Evolutionary conservation across 2,329 filamentous ascomycete genomes (phyloP), one percentile per base, ranked within the genome.

Genomic region (Fusarium hainanense): DNA sequence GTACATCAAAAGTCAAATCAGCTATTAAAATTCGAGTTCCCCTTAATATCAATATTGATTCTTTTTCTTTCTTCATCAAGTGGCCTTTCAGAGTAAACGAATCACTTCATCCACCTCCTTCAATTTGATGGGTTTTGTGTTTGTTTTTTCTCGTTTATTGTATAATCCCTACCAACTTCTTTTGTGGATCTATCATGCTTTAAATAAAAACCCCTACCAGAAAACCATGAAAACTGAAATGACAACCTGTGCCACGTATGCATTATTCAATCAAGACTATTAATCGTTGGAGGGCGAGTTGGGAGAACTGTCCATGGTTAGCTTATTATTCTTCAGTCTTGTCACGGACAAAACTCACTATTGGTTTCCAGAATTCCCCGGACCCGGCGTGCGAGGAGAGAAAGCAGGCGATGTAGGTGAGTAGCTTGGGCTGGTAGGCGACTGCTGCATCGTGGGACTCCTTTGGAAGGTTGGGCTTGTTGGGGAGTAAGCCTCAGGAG

Each of bases 351-450:
- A 25, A 7, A 76, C 79, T 75, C 61, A 81, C 79, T 81, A 81
- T 77, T 82, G 79, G 73, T 82, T 82, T 75, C 81, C 81, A 74
- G 80, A 80, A 32, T 78, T 76, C 66, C 79, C 80, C 63, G 81
- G 81, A 66, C 82, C 82, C 74, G 82, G 82, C 18, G 82, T 84
- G 67, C 80, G 77, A 65, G 82, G 82, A 74, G 82, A 83, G 76
- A 82, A 83, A 43, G 81, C 80, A 57, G 82, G 82, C 16, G 79
- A 81, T 9, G 88, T 88, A 43, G 93, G 89, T 47, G 92, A 94
- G 80, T 92, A 92, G 76, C 87, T 87, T 71, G 92, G 87, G 78
- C 92, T 92, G 21, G 88, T 90, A 23, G 90, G 89, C 37, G 88
- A 90, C 73, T 83, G 81, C 71, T 85, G 83, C 60, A 85, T 80